A percentile compares a stretch with the other conserved stretches of the same genome.
phyloP scores from a whole-genome alignment of 768 basidiomycete species.

The Ramaria sp. region DNA sequence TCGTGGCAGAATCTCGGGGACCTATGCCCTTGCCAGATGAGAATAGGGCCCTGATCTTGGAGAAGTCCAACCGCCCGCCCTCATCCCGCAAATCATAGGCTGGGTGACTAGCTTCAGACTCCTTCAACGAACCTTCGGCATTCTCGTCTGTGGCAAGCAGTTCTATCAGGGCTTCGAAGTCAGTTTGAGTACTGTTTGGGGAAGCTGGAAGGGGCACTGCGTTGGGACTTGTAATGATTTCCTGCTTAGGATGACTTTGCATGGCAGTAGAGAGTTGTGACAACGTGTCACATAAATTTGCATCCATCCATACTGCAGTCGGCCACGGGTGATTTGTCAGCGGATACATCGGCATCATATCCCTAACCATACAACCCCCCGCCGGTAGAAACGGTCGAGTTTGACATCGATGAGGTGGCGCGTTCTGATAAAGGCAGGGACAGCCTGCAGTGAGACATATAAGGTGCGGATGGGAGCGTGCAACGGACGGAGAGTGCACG shows the following conservation, averaged over 20 bases:
- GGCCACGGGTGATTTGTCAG: too few relatives aligned
- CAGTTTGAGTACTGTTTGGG: background rate
- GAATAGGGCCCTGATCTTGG: background rate
- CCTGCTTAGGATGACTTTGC: background rate
- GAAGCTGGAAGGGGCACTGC: background rate
- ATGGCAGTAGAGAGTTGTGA: too few relatives aligned
- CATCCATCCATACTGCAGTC: too few relatives aligned
- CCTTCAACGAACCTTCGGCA: background rate
- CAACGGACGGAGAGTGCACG: too few relatives aligned
- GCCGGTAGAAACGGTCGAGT: too few relatives aligned
- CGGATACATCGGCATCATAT: too few relatives aligned
- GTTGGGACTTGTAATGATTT: background rate
- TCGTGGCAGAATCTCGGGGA: background rate
- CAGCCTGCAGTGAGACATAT: too few relatives aligned
- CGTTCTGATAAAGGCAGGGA: too few relatives aligned
- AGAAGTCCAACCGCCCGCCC: background rate
- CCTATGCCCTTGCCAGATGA: background rate
- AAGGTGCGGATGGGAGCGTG: too few relatives aligned
- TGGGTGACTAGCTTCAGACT: background rate
- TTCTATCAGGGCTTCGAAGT: conserved; percentile 3
- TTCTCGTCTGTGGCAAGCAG: background rate
- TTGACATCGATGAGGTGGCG: too few relatives aligned
- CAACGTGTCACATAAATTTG: too few relatives aligned
- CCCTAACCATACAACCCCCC: too few relatives aligned
- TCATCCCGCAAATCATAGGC: background rate